Base-by-base conservation (phyloP, 139 green algal genomes). In the Parachlorella kessleri region DNA sequence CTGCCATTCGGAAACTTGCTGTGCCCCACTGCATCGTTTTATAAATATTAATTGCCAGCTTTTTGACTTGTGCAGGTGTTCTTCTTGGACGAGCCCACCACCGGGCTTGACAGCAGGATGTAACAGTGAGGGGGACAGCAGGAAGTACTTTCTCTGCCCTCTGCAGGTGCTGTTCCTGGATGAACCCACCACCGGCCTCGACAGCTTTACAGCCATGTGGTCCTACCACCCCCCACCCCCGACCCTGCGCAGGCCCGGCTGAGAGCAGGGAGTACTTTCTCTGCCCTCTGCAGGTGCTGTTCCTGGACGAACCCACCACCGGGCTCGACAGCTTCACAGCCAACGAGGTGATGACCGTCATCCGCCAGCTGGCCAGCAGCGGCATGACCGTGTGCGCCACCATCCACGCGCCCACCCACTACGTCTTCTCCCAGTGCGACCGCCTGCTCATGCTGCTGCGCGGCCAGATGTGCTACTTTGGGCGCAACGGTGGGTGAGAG, bases 311-410 rank as follows among this genome's bases (percentile, higher is more conserved):
- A 66, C 90, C 89, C 59, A 94, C 91, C 53, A 80, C 65, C 36
- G 91, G 92, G 18, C 83, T 96, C 37, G 89, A 96, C 81, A 92
- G 85, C 4, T 92, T 87, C 83, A 95, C 91, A 4, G 77, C 91
- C 2, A 89, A 89, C 65, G 91, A 93, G 79, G 79, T 86, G 64
- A 89, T 93, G 84, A 39, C 24, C 23, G 79, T 87, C 73, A 85
- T 93, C 4, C 84, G 86, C 63, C 33, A 21, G 21, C 85, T 94
- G 71, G 74, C 82, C 26, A 28, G 18, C 32, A 3, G 64, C 0
- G 90, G 89, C 64, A 92, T 91, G 69, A 94, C 90, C n/a, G 81
- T 94, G 40, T 91, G 84, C 65, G 89, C 89, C 36, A 94, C 90
- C 70, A 91, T 94, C 75, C 89, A 94, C 81, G 81, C 70, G 9